Evolutionary conservation across 1,284 basidiomycete species (phyloP), one percentile per base, ranked within the genome.

Genomic region (Cronartium ribicola): DNA sequence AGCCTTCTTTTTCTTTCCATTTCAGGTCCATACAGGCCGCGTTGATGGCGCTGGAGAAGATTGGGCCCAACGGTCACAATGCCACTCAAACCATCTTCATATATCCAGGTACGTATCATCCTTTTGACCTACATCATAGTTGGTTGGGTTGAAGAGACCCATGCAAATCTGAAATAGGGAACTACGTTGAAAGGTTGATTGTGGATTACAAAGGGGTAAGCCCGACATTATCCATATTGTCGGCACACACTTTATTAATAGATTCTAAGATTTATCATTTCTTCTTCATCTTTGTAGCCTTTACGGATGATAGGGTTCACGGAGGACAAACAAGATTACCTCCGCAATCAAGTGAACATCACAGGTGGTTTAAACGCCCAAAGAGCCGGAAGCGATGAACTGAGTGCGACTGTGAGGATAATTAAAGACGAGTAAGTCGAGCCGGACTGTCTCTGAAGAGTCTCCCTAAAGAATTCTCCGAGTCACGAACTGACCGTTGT

Each of bases 121-220:
- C 17, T 51, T 20, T 51, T 51, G 7, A 51, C 22, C 48, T 29
- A 51, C 48, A 51, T 51, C 17, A 20, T 5, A 7, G 22, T 51
- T 51, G 5, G 22, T 51, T 20, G 4, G 22, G 48, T 20, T 51
- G 6, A 51, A 17, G 5, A 5, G 13, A 51, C 8, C 8, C 17
- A 0, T 6, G 48, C 1, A 51, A 6, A 7, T 13, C 10, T 51
- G 17, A 5, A 17, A 13, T 51, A 51, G 48, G 48, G 1, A 51
- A 14, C 5, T 51, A 51, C 48, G 22, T 17, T 20, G 48, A 51
- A 51, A 51, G 22, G 22, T 13, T 51, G 48, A 51, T 51, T 13
- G 48, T 51, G 17, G 48, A 51, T 14, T 51, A 51, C 13, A 51
- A 51, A 51, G 48, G 48, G 48, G 48, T 51, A 20, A 51, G 48